Base-by-base conservation (phyloP, 2,329 filamentous ascomycete species). In the Penicillium aurantiogriseum region DNA sequence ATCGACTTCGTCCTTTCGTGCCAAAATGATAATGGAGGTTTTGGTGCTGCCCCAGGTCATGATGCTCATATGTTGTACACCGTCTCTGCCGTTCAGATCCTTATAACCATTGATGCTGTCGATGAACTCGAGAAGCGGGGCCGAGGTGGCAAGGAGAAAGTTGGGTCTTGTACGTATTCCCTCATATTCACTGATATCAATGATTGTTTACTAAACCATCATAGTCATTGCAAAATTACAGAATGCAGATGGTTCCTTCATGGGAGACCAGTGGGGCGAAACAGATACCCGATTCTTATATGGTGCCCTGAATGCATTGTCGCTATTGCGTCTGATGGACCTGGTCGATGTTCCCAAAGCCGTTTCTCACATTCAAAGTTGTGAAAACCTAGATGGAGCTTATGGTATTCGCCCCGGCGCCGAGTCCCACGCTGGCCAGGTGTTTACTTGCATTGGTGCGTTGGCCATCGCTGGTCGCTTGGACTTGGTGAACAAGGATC, bases 51-150 rank as follows among this genome's bases (percentile, higher is more conserved):
- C 13, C 94, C 94, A 0, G 90, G 90, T 6, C 94, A 99, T 74
- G 94, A 99, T 77, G 87, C 93, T 27, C 94, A 99, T 75, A 91
- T 99, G 85, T 85, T 97, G 51, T 97, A 93, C 73, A 99, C 94
- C 54, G 90, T 94, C 71, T 97, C 92, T 77, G 92, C 91, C 52
- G 88, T 99, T 67, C 94, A 99, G 79, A 92, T 97, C 65, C 83
- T 99, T 51, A 90, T 90, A 64, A 91, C 89, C 71, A 79, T 96
- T 29, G 89, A 96, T 76, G 94, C 89, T 29, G 82, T 97, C 65
- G 88, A 88, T 60, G 89, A 93, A 66, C 83, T 99, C 31, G 92
- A 97, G 63, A 78, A 80, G 56, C 83, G 83, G 59, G 83, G 89
- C 53, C 82, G 84, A 59, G 80, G 78, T 46, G 89, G 89, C 59